Percentiles rank a stretch among this genome's conserved stretches.
These are phyloP conservation scores for Wolfiporia cocos DNA, from an alignment of 1,284 basidiomycete genomes.

Conservation along the genomic window DNA sequence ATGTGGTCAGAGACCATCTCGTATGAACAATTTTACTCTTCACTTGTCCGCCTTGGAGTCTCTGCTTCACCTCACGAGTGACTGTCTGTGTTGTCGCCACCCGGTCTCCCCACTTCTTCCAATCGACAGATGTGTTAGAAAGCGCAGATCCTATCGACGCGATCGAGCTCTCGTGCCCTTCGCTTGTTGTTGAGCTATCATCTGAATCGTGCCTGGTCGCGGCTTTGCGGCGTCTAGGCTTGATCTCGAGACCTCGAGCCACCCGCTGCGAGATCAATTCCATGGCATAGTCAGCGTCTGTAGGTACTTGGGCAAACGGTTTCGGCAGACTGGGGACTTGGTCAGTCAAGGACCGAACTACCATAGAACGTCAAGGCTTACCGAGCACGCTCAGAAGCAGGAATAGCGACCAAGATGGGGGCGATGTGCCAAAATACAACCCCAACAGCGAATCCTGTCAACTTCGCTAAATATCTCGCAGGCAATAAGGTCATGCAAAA, in stretches of 20 bases:
- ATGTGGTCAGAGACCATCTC: neutral
- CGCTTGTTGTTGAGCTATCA: neutral
- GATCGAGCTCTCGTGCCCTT: conserved; percentile 3
- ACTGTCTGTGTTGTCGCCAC: conserved; percentile 39
- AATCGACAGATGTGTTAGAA: conserved; percentile 29
- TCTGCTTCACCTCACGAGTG: conserved; percentile 34
- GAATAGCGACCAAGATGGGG: conserved; percentile 48
- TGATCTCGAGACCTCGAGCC: conserved; percentile 39
- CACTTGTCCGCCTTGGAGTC: conserved; percentile 33
- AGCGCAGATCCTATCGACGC: neutral
- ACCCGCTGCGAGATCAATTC: conserved; percentile 57
- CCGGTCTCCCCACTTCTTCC: conserved; percentile 50
- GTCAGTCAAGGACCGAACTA: neutral
- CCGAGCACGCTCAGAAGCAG: conserved; percentile 40
- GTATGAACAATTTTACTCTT: conserved; percentile 4
- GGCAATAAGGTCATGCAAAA: conserved; percentile 42
- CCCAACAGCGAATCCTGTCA: conserved; percentile 39
- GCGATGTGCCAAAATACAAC: conserved; percentile 58
- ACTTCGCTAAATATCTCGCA: conserved; percentile 42
- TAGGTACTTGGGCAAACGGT: conserved; percentile 46
- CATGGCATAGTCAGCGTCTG: conserved; percentile 65
- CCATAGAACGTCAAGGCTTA: conserved; percentile 16
- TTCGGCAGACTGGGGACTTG: conserved; percentile 31
- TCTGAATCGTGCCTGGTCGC: neutral
- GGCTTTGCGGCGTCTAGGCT: conserved; percentile 8